Evolutionary conservation across 225 moss, liverwort and hornwort genomes (phyloP).

Genomic region (Bryum argenteum): DNA sequence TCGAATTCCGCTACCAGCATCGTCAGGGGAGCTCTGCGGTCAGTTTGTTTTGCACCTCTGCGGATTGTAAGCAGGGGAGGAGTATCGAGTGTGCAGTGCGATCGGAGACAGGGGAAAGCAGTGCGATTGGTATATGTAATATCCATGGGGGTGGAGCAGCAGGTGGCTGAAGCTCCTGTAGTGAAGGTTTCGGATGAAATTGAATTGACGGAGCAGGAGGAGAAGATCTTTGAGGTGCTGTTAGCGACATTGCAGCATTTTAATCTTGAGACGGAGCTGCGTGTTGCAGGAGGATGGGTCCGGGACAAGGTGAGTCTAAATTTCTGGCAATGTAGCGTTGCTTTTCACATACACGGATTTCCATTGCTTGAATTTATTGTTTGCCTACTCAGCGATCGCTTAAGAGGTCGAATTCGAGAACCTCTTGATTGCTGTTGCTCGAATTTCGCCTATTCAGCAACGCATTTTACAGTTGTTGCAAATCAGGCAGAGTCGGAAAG

Average conservation of each 20-base stretch:
- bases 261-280: conserved; percentile 71
- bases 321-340: not conserved
- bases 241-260: conserved; percentile 70
- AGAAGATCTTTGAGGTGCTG: conserved; percentile 64
- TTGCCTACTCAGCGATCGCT: not conserved
- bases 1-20: not conserved
- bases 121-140: conserved; percentile 10
- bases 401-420: too few species aligned
- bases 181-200: conserved; percentile 56
- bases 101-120: not conserved
- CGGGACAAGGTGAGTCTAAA: conserved; percentile 68
- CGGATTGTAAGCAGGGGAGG: not conserved
- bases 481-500: not conserved
- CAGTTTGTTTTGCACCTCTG: not conserved
- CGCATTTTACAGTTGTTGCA: not conserved
- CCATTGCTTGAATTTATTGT: not conserved
- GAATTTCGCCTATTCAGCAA: not conserved
- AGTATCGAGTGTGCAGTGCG: conserved; percentile 3
- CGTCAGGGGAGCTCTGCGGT: not conserved
- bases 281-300: conserved; percentile 97
- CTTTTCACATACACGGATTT: not conserved
- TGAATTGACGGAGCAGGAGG: conserved; percentile 67
- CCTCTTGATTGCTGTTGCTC: not conserved
- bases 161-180: conserved; percentile 27
- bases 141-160: conserved; percentile 21